Conservation (phyloP, 208 protist species). For the Histomonas meleagridis region DNA sequence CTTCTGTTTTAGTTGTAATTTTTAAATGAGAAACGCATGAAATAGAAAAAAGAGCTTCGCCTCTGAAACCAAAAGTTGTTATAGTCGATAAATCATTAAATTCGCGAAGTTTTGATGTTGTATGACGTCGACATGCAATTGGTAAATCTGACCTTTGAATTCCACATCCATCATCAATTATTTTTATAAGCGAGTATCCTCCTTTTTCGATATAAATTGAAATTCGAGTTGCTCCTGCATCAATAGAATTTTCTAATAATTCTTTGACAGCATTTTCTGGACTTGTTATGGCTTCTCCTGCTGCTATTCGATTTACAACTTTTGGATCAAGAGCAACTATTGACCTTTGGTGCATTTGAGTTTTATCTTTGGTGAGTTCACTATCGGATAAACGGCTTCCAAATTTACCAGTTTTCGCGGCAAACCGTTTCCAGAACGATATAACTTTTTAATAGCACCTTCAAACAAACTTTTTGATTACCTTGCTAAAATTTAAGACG, state of each 20-base stretch:
- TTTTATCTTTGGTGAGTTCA: too few species aligned
- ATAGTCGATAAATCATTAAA: conserved; percentile 63
- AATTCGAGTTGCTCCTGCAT: conserved; percentile 59
- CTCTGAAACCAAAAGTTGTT: conserved; percentile 77
- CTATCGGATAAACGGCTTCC: too few species aligned
- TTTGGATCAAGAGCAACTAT: conserved; percentile 24
- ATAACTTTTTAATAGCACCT: too few species aligned
- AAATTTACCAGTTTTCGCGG: too few species aligned
- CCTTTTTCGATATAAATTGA: conserved; percentile 41
- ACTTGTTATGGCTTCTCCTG: conserved; percentile 61
- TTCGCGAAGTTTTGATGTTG: conserved; percentile 58
- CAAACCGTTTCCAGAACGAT: too few species aligned
- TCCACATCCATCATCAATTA: background rate
- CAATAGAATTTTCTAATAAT: conserved; percentile 62
- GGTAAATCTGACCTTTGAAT: background rate
- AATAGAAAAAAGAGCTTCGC: conserved; percentile 80
- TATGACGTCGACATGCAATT: conserved; percentile 41
- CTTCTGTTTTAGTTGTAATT: background rate
- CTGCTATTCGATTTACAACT: conserved; percentile 58
- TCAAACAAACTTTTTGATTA: too few species aligned
- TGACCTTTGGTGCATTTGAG: too few species aligned
- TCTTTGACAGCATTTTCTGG: conserved; percentile 61
- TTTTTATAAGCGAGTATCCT: background rate
- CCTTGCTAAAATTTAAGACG: too few species aligned
- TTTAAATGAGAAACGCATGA: background rate